These are phyloP conservation scores for Inonotus obliquus DNA, from an alignment of 1,284 basidiomycete genomes.

Conservation along the genomic window DNA sequence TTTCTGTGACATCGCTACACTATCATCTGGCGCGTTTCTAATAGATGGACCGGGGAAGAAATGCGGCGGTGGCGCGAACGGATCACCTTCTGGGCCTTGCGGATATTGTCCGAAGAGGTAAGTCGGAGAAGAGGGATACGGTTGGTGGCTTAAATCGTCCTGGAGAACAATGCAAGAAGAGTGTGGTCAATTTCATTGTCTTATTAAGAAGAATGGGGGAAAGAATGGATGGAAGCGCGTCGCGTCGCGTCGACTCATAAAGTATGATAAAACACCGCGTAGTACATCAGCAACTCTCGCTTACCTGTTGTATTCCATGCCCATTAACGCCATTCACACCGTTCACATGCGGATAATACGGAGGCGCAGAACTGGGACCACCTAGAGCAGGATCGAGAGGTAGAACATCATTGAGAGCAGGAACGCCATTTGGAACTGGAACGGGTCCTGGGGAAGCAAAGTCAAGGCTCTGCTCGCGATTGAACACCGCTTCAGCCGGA, in stretches of 20 bases:
- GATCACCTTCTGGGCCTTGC: slow-evolving; percentile 74
- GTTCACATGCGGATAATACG: slow-evolving; percentile 6
- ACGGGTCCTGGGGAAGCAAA: slow-evolving; percentile 13
- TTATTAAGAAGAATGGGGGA: neutral
- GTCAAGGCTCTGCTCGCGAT: slow-evolving; percentile 19
- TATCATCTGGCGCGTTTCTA: slow-evolving; percentile 26
- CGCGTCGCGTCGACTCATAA: slow-evolving; percentile 16
- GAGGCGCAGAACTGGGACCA: slow-evolving; percentile 2
- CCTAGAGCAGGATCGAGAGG: slow-evolving; percentile 13
- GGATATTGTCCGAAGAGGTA: slow-evolving; percentile 40
- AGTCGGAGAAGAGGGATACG: slow-evolving; percentile 5
- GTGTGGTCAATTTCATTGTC: neutral
- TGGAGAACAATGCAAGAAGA: neutral
- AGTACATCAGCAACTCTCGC: neutral
- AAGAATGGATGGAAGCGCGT: slow-evolving; percentile 10
- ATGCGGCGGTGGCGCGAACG: slow-evolving; percentile 58
- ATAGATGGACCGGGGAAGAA: slow-evolving; percentile 40
- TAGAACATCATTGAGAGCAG: slow-evolving; percentile 7
- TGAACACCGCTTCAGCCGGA: slow-evolving; percentile 13
- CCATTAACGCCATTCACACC: slow-evolving; percentile 10
- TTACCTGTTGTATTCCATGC: slow-evolving; percentile 6
- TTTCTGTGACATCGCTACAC: slow-evolving; percentile 27
- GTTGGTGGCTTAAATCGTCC: neutral
- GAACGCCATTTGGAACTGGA: neutral
- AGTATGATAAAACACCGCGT: slow-evolving; percentile 8